Evolutionary conservation across 345 rosid genomes (phyloP).

Genomic region (Draba incana): DNA sequence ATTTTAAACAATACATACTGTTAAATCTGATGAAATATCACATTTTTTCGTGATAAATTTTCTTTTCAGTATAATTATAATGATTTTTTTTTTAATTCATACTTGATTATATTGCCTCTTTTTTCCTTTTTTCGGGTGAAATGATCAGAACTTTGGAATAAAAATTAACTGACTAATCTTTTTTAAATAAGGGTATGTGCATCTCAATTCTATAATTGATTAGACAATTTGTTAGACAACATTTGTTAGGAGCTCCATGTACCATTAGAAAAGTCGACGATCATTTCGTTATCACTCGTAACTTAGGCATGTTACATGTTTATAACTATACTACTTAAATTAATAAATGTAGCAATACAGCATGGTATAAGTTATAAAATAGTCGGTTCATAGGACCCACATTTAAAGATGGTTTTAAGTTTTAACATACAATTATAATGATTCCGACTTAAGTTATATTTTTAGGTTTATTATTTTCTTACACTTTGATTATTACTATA

Average conservation of each 20-base stretch:
- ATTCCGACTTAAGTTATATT: not conserved
- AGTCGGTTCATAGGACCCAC: constrained; percentile 33
- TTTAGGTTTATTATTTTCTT: constrained; percentile 6
- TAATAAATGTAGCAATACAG: constrained; percentile 6
- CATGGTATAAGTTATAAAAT: constrained; percentile 17
- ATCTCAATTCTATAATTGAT: constrained; percentile 5
- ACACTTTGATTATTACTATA: not conserved
- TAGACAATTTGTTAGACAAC: constrained; percentile 35
- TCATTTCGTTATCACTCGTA: constrained; percentile 29
- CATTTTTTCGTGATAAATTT: too few species aligned
- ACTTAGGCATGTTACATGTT: constrained; percentile 45
- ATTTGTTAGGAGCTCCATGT: constrained; percentile 9
- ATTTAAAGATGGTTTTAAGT: not conserved
- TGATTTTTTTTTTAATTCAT: too few species aligned
- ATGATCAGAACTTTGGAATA: not conserved
- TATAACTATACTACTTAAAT: constrained; percentile 23
- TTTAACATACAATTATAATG: not conserved
- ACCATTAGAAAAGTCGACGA: constrained; percentile 30
- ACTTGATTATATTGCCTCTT: not conserved
- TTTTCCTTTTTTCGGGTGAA: not conserved
- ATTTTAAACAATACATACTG: too few species aligned
- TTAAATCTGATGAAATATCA: too few species aligned
- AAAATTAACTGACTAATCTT: not conserved
- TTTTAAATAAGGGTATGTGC: not conserved
- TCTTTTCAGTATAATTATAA: too few species aligned